Evolutionary conservation across 2,329 filamentous ascomycete species (phyloP).

Genomic region (Claviceps paspali): DNA sequence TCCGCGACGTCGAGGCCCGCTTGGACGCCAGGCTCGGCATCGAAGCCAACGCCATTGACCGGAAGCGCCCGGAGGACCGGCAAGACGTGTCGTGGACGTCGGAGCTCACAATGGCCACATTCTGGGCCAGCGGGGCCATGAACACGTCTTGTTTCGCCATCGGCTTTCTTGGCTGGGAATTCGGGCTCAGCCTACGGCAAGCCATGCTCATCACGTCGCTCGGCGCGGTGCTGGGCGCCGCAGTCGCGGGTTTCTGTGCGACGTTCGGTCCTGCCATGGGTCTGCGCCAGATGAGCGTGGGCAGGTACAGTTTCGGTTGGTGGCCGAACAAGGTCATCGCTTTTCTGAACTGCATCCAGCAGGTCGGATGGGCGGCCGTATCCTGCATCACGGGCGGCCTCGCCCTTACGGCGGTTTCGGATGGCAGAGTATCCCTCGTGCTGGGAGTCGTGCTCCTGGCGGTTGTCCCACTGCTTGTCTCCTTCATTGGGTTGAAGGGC

Average conservation of each 20-base stretch:
- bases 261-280: constrained; percentile 34
- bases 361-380: constrained; percentile 36
- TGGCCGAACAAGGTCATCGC: constrained; percentile 35
- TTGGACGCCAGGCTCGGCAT: constrained; percentile 32
- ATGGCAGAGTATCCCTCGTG: constrained; percentile 28
- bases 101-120: constrained; percentile 31
- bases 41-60: constrained; percentile 29
- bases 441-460: constrained; percentile 39
- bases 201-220: constrained; percentile 30
- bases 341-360: constrained; percentile 20
- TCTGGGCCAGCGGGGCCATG: constrained; percentile 37
- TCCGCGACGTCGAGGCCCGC: constrained; percentile 26
- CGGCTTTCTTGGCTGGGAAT: constrained; percentile 33
- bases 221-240: constrained; percentile 23
- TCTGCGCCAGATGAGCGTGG: constrained; percentile 34
- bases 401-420: constrained; percentile 29
- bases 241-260: constrained; percentile 27
- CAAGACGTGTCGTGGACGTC: constrained; percentile 18
- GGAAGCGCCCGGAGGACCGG: constrained; percentile 29
- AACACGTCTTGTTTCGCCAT: constrained; percentile 35
- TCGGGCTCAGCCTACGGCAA: constrained; percentile 29
- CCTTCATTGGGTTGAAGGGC: constrained; percentile 33
- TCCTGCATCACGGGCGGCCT: constrained; percentile 36
- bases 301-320: constrained; percentile 33
- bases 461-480: constrained; percentile 32